Conservation (phyloP, 768 basidiomycete genomes). For the Suillus weaverae region DNA sequence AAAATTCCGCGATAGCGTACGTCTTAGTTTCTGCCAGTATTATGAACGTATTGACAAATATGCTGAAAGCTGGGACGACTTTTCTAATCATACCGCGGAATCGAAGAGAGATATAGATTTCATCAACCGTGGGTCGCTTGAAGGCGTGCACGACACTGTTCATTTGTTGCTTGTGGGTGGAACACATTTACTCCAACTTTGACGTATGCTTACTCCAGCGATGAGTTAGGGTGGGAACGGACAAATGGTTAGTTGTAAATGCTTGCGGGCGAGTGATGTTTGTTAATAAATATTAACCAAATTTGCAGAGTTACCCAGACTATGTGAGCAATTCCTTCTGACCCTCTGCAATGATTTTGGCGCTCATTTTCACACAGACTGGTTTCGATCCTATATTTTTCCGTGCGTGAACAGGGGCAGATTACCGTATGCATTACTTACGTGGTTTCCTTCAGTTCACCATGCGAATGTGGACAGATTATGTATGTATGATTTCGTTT, state of each 20-base stretch:
- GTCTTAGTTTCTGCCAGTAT: background rate
- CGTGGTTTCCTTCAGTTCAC: conserved; percentile 19
- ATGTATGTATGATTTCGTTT: conserved; percentile 11
- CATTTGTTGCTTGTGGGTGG: conserved; percentile 20
- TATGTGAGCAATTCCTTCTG: conserved; percentile 17
- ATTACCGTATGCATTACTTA: background rate
- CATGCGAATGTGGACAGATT: conserved; percentile 26
- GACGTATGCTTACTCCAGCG: background rate
- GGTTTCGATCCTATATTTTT: conserved; percentile 28
- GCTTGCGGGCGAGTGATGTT: background rate
- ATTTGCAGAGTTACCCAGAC: conserved; percentile 18
- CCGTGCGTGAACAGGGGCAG: conserved; percentile 15
- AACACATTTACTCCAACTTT: background rate
- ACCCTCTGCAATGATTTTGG: background rate
- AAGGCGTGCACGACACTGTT: conserved; percentile 21
- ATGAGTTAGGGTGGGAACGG: conserved; percentile 25
- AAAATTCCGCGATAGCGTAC: conserved; percentile 16
- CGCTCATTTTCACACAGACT: conserved; percentile 12
- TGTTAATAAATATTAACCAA: conserved; percentile 5
- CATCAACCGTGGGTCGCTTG: conserved; percentile 19
- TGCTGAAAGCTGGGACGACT: conserved; percentile 27
- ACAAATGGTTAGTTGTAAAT: conserved; percentile 23
- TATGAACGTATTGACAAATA: background rate
- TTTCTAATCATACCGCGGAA: conserved; percentile 25
- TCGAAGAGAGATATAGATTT: conserved; percentile 18